phyloP scores from a whole-genome alignment of 2,329 filamentous ascomycete genomes.

The Rhexocercosporidium sp. region DNA sequence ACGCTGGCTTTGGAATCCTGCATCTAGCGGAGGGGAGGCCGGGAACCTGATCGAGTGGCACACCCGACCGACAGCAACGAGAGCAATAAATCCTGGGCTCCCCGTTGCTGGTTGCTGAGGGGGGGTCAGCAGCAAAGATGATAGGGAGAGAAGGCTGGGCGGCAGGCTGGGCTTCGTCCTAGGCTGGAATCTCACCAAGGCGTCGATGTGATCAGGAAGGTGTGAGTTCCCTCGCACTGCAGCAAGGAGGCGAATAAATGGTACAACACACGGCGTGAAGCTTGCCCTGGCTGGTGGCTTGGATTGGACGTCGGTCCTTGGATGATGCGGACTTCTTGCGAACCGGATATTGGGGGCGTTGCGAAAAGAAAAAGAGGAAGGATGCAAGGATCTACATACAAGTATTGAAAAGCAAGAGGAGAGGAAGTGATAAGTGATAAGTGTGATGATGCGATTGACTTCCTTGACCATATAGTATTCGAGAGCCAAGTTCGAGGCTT shows the following conservation, averaged over 20 bases:
- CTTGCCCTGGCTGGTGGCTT: neutral
- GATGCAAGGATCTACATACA: neutral
- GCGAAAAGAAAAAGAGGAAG: neutral
- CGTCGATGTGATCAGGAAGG: neutral
- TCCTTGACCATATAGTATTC: neutral
- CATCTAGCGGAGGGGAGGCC: conserved; percentile 1
- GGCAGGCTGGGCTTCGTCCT: neutral
- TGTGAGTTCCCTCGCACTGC: neutral
- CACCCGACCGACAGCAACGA: too few relatives aligned
- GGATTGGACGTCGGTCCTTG: too few relatives aligned
- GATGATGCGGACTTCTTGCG: too few relatives aligned
- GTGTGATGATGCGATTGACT: conserved; percentile 3
- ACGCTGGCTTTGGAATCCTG: neutral
- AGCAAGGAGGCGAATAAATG: neutral
- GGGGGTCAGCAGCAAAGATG: neutral
- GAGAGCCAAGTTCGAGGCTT: neutral
- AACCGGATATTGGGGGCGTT: neutral
- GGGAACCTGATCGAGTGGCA: conserved; percentile 6
- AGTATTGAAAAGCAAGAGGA: neutral
- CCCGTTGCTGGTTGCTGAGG: neutral
- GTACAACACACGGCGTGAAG: neutral
- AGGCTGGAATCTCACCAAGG: neutral
- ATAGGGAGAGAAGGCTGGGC: conserved; percentile 1
- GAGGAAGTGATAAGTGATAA: neutral
- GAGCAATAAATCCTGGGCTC: too few relatives aligned